Base-by-base conservation (phyloP, 371 early-diverging fungal genomes). In the Mortierella sp. region DNA sequence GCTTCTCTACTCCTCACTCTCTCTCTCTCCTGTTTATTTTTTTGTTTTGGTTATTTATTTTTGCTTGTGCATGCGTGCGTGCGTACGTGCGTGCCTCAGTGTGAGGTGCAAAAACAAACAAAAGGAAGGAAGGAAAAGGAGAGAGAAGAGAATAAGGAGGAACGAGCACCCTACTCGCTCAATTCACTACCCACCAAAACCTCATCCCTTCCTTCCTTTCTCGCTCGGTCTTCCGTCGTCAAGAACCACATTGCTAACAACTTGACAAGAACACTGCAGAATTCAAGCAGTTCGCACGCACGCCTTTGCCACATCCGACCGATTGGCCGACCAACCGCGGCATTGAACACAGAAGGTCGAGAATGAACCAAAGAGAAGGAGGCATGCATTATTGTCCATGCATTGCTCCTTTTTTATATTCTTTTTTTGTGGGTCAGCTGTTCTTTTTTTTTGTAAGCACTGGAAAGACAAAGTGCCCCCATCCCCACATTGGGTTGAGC, bases 161-260 rank as follows among this genome's bases (percentile, higher is more conserved):
- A 61, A 61, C 61, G 61, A 61, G 61, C 61, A 34, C 61, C 61
- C 50, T 48, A 50, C 50, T 50, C 43, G 43, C 43, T 40, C 43
- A 40, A 4, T 40, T 40, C 1, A 13, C 50, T 14, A 61, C 61
- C 16, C 61, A 59, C 59, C 28, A 57, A 57, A 57, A 57, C 16
- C 31, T 26, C 21, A 21, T 53, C 54, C 54, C 28, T 14, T 16
- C 13, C 28, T 13, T 11, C n/a, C 55, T n/a, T 31, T 59, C 34
- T 5, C 61, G 16, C 61, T 59, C 61, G 6, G 61, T 31, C 61
- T 31, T 61, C 19, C 26, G 19, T 14, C 14, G 2, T 6, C 19
- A 19, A 67, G 67, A 67, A 67, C 67, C 67, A 67, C 67, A 67
- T 67, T 37, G 6, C 24, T 37, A 24, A 40, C 43, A 40, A 40